A percentile compares a stretch with the other conserved stretches of the same genome.
Evolutionary conservation across 257 asterid species (phyloP).

Genomic region (Nicotiana obtusifolia): DNA sequence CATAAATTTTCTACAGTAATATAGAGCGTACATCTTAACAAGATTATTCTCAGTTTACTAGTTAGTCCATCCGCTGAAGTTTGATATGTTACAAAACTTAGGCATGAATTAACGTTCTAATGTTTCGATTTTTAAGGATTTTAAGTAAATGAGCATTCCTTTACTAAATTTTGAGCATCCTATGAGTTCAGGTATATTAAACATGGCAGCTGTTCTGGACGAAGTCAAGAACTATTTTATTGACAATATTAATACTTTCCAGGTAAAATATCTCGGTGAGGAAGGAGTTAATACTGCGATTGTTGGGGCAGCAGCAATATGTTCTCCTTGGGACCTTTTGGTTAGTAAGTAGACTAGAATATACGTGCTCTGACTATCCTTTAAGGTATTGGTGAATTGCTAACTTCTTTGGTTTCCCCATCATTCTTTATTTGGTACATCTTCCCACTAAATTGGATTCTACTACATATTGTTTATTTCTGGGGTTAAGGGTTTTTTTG

Average conservation of each 20-base stretch:
- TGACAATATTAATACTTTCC: conserved; percentile 15
- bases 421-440: background rate
- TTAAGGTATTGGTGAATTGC: background rate
- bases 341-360: conserved; percentile 33
- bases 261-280: conserved; percentile 82
- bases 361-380: background rate
- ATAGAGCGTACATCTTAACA: background rate
- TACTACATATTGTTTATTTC: background rate
- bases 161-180: background rate
- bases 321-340: conserved; percentile 97
- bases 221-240: background rate
- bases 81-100: background rate
- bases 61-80: background rate
- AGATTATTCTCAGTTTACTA: background rate
- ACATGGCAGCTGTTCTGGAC: background rate
- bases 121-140: background rate
- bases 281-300: conserved; percentile 63
- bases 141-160: background rate
- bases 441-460: background rate
- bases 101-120: background rate
- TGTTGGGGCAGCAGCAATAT: conserved; percentile 84
- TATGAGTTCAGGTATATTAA: background rate
- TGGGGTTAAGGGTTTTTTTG: background rate
- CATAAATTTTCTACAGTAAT: background rate
- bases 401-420: background rate